These are phyloP conservation scores for Backusella sp. DNA, from an alignment of 192 early-diverging fungal genomes.

Conservation along the genomic window DNA sequence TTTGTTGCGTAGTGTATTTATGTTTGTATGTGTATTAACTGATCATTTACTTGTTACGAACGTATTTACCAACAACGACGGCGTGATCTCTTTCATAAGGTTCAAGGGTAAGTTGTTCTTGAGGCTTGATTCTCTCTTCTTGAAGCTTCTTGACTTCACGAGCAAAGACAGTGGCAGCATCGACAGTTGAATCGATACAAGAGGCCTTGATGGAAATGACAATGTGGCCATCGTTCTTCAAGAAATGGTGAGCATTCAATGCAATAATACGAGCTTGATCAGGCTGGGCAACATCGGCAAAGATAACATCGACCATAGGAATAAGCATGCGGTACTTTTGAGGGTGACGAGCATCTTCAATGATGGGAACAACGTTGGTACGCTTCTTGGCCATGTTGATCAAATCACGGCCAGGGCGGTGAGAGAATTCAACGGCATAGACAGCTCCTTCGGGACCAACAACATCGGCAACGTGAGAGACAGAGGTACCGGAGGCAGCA, in stretches of 20 bases:
- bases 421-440: constrained; percentile 99
- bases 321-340: constrained; percentile 99
- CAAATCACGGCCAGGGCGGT: constrained; percentile 96
- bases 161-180: constrained; percentile 95
- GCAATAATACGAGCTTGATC: constrained; percentile 99
- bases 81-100: constrained; percentile 99
- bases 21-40: not conserved
- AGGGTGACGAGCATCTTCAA: constrained; percentile 99
- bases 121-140: constrained; percentile 84
- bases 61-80: constrained; percentile 90
- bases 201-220: constrained; percentile 99
- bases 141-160: constrained; percentile 94
- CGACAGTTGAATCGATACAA: constrained; percentile 99
- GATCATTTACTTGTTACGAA: constrained; percentile 50
- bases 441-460: constrained; percentile 96
- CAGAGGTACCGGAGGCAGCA: constrained; percentile 91
- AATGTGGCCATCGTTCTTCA: constrained; percentile 96
- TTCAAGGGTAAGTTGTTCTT: constrained; percentile 96
- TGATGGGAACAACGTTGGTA: constrained; percentile 98
- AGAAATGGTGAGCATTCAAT: constrained; percentile 96
- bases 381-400: constrained; percentile 99
- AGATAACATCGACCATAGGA: constrained; percentile 96
- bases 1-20: not conserved
- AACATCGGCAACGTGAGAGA: constrained; percentile 96
- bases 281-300: constrained; percentile 99